A percentile compares a stretch with the other conserved stretches of the same genome.
Conservation (phyloP, 1,284 basidiomycete genomes). For the Bondarzewia mesenterica region DNA sequence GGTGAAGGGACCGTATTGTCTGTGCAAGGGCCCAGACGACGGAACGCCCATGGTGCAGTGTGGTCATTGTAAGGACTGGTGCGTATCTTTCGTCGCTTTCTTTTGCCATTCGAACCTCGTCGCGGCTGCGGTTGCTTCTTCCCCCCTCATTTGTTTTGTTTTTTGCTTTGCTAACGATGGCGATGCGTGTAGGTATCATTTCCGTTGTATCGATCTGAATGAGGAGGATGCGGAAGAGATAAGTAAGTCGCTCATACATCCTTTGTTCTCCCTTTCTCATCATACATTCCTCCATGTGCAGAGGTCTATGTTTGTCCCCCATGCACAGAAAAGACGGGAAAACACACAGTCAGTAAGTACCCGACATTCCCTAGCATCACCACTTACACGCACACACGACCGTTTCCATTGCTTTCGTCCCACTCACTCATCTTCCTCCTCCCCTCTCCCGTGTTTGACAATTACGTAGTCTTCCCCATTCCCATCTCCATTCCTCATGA, state of each 20-base stretch:
- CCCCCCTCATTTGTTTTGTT: not conserved
- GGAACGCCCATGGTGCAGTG: conserved; percentile 79
- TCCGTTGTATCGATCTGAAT: conserved; percentile 53
- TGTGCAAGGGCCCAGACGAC: conserved; percentile 59
- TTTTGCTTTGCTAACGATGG: not conserved
- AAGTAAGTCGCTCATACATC: conserved; percentile 38
- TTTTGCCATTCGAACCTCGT: conserved; percentile 4
- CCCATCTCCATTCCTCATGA: no score
- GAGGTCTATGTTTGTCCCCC: conserved; percentile 65
- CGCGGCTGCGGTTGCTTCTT: not conserved
- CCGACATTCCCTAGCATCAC: conserved; percentile 15
- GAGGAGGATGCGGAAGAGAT: conserved; percentile 66
- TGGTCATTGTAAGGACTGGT: conserved; percentile 69
- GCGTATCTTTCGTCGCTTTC: conserved; percentile 16
- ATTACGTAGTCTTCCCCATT: conserved; percentile 15
- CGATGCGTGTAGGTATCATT: conserved; percentile 56
- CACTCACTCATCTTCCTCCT: conserved; percentile 26
- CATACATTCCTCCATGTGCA: conserved; percentile 21
- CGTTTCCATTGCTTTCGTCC: conserved; percentile 20
- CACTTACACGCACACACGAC: not conserved
- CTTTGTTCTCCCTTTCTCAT: not conserved
- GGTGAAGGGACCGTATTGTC: conserved; percentile 36
- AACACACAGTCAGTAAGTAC: conserved; percentile 73
- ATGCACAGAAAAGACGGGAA: conserved; percentile 58
- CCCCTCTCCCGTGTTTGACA: conserved; percentile 22